Percentiles rank a stretch among this genome's conserved stretches.
Evolutionary conservation across 345 rosid species (phyloP).

Genomic region (Xanthoceras sorbifolium): DNA sequence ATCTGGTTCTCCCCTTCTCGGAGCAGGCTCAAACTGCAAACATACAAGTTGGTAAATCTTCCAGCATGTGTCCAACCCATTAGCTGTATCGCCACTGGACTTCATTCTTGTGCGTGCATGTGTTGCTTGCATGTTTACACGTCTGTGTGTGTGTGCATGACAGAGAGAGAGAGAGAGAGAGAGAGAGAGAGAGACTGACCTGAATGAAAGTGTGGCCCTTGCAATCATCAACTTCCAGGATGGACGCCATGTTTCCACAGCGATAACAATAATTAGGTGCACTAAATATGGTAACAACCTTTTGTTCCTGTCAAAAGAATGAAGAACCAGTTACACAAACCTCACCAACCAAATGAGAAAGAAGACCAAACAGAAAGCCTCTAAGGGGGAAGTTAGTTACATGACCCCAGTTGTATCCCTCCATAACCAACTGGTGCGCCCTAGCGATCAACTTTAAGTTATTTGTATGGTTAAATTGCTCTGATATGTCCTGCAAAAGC

Average conservation of each 20-base stretch:
- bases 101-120: background rate
- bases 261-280: conserved; percentile 98
- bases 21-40: conserved; percentile 96
- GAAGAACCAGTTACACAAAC: conserved; percentile 8
- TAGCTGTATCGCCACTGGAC: background rate
- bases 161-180: conserved; percentile 4
- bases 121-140: background rate
- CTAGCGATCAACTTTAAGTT: conserved; percentile 88
- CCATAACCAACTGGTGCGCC: conserved; percentile 98
- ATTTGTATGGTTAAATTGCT: conserved; percentile 91
- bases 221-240: conserved; percentile 93
- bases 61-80: background rate
- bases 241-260: conserved; percentile 98
- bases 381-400: conserved; percentile 42
- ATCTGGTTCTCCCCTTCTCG: conserved; percentile 97
- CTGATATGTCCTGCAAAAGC: conserved; percentile 82
- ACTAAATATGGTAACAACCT: conserved; percentile 93
- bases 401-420: conserved; percentile 98
- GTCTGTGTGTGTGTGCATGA: background rate
- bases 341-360: conserved; percentile 11
- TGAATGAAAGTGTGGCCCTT: conserved; percentile 93
- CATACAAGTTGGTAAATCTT: background rate
- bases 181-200: conserved; percentile 41
- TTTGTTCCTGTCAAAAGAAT: conserved; percentile 70
- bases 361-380: background rate